phyloP scores from a whole-genome alignment of 2,329 filamentous ascomycete species.

The Cercospora sp. region DNA sequence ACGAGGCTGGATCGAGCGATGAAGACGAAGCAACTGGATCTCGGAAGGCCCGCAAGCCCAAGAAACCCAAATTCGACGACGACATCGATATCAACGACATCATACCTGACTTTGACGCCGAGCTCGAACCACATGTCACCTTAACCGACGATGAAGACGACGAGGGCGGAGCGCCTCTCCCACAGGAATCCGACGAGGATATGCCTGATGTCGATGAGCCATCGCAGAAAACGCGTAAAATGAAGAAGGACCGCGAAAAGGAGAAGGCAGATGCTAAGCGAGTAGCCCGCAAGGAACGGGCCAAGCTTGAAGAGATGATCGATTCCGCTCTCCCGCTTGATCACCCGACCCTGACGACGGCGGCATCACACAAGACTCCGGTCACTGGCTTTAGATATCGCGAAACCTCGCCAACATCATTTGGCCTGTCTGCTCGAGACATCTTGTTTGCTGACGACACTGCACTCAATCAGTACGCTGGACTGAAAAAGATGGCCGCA shows the following conservation, averaged over 20 bases:
- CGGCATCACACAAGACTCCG: slow-evolving; percentile 49
- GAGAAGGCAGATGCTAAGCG: slow-evolving; percentile 62
- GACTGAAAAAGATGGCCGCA: slow-evolving; percentile 89
- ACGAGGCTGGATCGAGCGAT: slow-evolving; percentile 51
- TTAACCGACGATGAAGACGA: slow-evolving; percentile 57
- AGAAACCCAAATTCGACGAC: slow-evolving; percentile 92
- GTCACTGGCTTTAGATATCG: slow-evolving; percentile 77
- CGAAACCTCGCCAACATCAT: slow-evolving; percentile 85
- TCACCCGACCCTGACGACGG: slow-evolving; percentile 55
- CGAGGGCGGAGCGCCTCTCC: slow-evolving; percentile 35
- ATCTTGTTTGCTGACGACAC: slow-evolving; percentile 88
- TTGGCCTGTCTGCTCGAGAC: slow-evolving; percentile 84
- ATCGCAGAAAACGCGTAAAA: slow-evolving; percentile 34
- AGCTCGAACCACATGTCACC: slow-evolving; percentile 53
- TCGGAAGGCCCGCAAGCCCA: slow-evolving; percentile 60
- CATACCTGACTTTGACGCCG: slow-evolving; percentile 78
- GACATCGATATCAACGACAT: slow-evolving; percentile 97
- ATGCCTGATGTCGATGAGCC: slow-evolving; percentile 47
- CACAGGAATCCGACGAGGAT: slow-evolving; percentile 36
- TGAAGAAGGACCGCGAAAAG: slow-evolving; percentile 46
- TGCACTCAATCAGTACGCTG: slow-evolving; percentile 84
- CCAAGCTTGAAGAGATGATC: slow-evolving; percentile 81
- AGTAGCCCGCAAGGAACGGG: slow-evolving; percentile 74
- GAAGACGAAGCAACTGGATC: slow-evolving; percentile 37
- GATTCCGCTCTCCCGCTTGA: slow-evolving; percentile 78